Evolutionary conservation across 441 rosid genomes (phyloP), one percentile per base, ranked within the genome.

Genomic region (Hura crepitans): DNA sequence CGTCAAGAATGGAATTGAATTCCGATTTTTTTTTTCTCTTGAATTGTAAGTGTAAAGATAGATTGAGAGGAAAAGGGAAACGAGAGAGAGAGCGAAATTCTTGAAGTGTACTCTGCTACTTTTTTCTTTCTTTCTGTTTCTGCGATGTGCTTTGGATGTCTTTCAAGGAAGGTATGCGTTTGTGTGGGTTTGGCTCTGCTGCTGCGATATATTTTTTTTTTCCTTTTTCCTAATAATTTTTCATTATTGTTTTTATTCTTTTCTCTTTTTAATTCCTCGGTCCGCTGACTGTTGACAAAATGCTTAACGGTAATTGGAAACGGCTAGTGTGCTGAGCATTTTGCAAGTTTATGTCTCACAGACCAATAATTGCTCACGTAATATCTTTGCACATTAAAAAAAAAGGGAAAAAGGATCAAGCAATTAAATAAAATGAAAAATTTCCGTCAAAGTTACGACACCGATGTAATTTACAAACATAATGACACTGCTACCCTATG

Each of bases 161-260:
- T 82, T 87, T 65, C 68, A 88, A 88, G 96, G 79, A 84, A 92
- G 87, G 89, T 71, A 82, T 63, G 68, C 6, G 53, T 14, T 2
- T 55, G 50, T 35, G 27, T 43, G 46, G 74, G 71, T 22, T 56
- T 62, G 33, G 59, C 62, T 46, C 28, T 25, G 47, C 28, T 25
- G 47, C 78, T 72, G 65, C 23, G 27, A 67, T 56, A 75, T 79
- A 68, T 65, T 68, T 68, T 54, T 22, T 31, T 54, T 23, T 23
- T 15, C 15, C 33, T 47, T 20, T 20, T n/a, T 42, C 30, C 0
- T 60, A 35, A 60, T 31, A 1, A 17, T 56, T 12, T 49, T 37
- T 45, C 63, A 0, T 17, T 5, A 3, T 46, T 18, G 6, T 0
- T 62, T 49, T 47, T 70, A 14, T 47, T 7, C 14, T 50, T 14